Percentiles rank a stretch among this genome's conserved stretches.
These are phyloP conservation scores for Isabelozyma heimii DNA, from an alignment of 805 yeast species.

Conservation along the genomic window DNA sequence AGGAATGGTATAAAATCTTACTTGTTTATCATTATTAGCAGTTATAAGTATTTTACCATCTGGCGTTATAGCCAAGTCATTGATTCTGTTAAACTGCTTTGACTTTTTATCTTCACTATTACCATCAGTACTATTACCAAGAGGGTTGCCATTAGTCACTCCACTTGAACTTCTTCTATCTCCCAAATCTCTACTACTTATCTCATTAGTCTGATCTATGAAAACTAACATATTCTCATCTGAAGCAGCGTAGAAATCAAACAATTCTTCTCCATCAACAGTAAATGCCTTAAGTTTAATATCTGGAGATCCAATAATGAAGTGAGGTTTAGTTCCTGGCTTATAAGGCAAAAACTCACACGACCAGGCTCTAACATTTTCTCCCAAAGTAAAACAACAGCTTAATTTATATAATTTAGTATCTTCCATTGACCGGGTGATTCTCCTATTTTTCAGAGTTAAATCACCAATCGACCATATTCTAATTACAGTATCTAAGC, in stretches of 20 bases:
- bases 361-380: constrained; percentile 37
- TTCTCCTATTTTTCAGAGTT: constrained; percentile 13
- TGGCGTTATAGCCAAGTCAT: constrained; percentile 65
- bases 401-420: constrained; percentile 15
- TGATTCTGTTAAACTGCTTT: constrained; percentile 47
- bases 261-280: constrained; percentile 37
- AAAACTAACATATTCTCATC: constrained; percentile 6
- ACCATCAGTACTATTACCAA: not conserved
- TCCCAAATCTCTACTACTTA: not conserved
- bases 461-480: constrained; percentile 60
- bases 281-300: constrained; percentile 46
- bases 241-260: constrained; percentile 34
- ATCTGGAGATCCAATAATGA: constrained; percentile 78
- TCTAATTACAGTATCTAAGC: constrained; percentile 66
- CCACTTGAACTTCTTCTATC: not conserved
- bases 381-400: constrained; percentile 40
- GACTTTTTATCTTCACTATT: constrained; percentile 1
- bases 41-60: constrained; percentile 62
- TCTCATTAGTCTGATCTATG: constrained; percentile 11
- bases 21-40: constrained; percentile 59
- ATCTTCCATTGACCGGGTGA: constrained; percentile 24
- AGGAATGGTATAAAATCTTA: constrained; percentile 59
- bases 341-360: constrained; percentile 66
- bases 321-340: constrained; percentile 42
- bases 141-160: not conserved